These are phyloP conservation scores for Pelargonium fulgidum DNA, from an alignment of 441 rosid genomes.

Conservation along the genomic window DNA sequence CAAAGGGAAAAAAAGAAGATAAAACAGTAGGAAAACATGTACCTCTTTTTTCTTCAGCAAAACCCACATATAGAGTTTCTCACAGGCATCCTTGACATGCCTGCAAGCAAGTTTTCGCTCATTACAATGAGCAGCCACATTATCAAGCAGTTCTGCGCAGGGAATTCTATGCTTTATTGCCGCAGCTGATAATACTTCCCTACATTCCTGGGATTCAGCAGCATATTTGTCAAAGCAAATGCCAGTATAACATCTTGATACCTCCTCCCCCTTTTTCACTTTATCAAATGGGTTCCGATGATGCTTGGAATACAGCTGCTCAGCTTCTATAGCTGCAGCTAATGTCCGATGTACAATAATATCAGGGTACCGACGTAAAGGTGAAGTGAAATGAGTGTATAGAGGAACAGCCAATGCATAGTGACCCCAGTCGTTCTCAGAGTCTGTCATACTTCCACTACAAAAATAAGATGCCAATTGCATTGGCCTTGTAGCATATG, in stretches of 20 bases:
- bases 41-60: conserved; percentile 70
- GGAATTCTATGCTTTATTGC: conserved; percentile 60
- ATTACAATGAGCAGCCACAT: conserved; percentile 61
- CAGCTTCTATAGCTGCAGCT: conserved; percentile 84
- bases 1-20: not conserved
- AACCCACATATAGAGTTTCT: conserved; percentile 77
- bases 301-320: conserved; percentile 39
- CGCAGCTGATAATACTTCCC: conserved; percentile 50
- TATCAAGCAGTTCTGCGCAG: conserved; percentile 40
- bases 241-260: conserved; percentile 50
- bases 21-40: conserved; percentile 9
- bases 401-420: conserved; percentile 79
- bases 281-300: conserved; percentile 20
- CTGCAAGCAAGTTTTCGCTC: conserved; percentile 60
- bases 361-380: conserved; percentile 85
- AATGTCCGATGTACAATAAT: conserved; percentile 74
- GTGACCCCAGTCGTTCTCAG: conserved; percentile 65
- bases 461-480: conserved; percentile 82
- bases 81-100: conserved; percentile 75
- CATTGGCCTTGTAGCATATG: conserved; percentile 75
- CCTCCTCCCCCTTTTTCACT: conserved; percentile 20
- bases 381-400: conserved; percentile 92
- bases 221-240: conserved; percentile 49
- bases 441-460: conserved; percentile 51
- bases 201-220: conserved; percentile 52